Evolutionary conservation across 495 filamentous ascomycete species (phyloP), one percentile per base, ranked within the genome.

Genomic region (Penicillium bialowiezense): DNA sequence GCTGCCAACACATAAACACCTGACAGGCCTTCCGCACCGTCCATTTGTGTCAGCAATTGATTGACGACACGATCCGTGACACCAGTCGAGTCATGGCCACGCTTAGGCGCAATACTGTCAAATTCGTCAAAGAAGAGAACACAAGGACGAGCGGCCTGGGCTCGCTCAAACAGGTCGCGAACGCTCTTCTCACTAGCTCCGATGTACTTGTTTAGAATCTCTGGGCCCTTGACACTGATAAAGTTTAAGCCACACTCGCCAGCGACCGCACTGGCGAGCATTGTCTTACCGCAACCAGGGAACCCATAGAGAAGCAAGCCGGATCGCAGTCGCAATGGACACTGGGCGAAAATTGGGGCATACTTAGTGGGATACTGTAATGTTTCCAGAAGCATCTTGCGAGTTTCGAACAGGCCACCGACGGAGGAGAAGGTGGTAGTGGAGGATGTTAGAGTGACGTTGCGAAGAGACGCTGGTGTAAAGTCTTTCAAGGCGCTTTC

Each of bases 11-110:
- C 93, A 58, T 97, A 97, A 2, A 98, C 93, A 0, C 95, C 95
- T 0, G 84, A 88, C 5, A 97, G 69, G 14, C 95, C 93, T 63
- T 98, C 95, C 2, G 95, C 95, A 60, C 93, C 93, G 60, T 98
- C 93, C 95, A 98, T 98, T 68, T 97, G 95, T 4, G 93, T 98
- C 7, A 98, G 75, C 37, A 98, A 81, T 73, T 97, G 95, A 62
- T 97, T 97, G 55, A 98, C 93, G 2, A 98, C 93, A n/a, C 93
- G 83, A 64, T 97, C 95, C 0, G 95, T 97, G 21, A 98, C 93
- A 40, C 95, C 93, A 0, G 95, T 97, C 7, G 85, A 90, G 57
- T 97, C 95, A 61, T 97, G 95, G 0, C 95, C 93, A 68, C 93
- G 83, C 74, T 97, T 97, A 6, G 93, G 95, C 2, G 93, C 93